Base-by-base conservation (phyloP, 1,284 basidiomycete species). In the Heterobasidion parviporum region DNA sequence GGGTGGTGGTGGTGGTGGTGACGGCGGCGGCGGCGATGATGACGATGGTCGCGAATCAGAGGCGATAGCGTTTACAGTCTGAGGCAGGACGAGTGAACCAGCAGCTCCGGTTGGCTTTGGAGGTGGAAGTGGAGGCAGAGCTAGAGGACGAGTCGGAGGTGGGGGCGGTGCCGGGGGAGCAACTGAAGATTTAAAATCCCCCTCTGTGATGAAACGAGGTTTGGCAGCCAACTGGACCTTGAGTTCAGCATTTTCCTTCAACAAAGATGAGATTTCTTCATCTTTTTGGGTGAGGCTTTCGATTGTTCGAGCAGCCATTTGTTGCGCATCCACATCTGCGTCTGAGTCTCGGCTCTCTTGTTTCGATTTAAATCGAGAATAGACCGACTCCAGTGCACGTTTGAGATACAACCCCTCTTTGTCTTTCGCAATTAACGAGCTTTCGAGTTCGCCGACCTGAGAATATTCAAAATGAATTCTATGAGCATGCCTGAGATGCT, bases 341-440 rank as follows among this genome's bases (percentile, higher is more conserved):
- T 48, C 52, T 16, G 7, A 14, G 14, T 71, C 74, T 48, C 72
- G 72, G 53, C 61, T 68, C 52, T 79, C 76, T 56, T 81, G 76
- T 56, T 76, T 69, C 3, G 79, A 73, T 8, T 77, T 76, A 66
- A 94, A 87, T 15, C 89, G 80, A 16, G 85, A 86, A 67, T 91
- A 91, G 7, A 95, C 87, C 7, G 89, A 87, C 67, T 93, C 89
- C 45, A 96, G 74, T 12, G 90, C 89, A 14, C 87, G 84, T 64
- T 93, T 92, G 50, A 94, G 76, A 63, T 87, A 90, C 1, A 80
- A 65, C 53, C 88, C 78, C 59, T 92, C 89, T 64, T 90, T 91
- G 59, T 87, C 81, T 64, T 83, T 87, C 55, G 77, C 71, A 10
- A 71, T 70, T 2, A 83, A 51, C 2, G 68, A 63, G 5, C 66